A percentile compares a stretch with the other conserved stretches of the same genome.
These are phyloP conservation scores for Silene latifolia DNA, from an alignment of 148 eudicot species.

Conservation along the genomic window DNA sequence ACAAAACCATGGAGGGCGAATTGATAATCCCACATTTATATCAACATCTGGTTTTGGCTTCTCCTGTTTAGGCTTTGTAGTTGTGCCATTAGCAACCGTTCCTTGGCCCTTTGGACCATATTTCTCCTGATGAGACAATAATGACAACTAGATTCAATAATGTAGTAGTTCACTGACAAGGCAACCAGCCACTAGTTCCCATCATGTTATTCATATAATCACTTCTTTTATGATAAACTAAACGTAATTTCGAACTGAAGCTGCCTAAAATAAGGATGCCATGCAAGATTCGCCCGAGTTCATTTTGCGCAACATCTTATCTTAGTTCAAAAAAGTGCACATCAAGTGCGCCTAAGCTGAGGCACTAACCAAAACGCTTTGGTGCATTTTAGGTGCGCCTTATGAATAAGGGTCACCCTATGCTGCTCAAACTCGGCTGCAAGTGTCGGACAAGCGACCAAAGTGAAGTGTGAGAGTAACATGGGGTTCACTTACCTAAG, in stretches of 20 bases:
- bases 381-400: too few species aligned
- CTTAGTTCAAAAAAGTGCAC: too few species aligned
- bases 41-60: slow-evolving; percentile 79
- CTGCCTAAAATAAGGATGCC: background rate
- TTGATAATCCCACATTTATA: slow-evolving; percentile 77
- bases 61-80: slow-evolving; percentile 48
- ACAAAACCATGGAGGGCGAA: slow-evolving; percentile 88
- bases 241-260: background rate
- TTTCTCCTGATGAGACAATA: slow-evolving; percentile 55
- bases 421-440: too few species aligned
- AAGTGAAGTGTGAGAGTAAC: too few species aligned
- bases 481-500: too few species aligned
- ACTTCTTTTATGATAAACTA: background rate
- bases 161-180: background rate
- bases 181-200: background rate
- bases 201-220: too few species aligned
- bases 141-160: background rate
- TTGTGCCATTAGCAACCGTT: slow-evolving; percentile 45
- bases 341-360: too few species aligned
- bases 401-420: too few species aligned
- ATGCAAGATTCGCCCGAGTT: background rate
- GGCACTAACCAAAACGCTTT: too few species aligned
- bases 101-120: slow-evolving; percentile 91
- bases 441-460: too few species aligned
- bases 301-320: background rate